Evolutionary conservation across 2,329 filamentous ascomycete species (phyloP), one percentile per base, ranked within the genome.

Genomic region (Penicillium sp.): DNA sequence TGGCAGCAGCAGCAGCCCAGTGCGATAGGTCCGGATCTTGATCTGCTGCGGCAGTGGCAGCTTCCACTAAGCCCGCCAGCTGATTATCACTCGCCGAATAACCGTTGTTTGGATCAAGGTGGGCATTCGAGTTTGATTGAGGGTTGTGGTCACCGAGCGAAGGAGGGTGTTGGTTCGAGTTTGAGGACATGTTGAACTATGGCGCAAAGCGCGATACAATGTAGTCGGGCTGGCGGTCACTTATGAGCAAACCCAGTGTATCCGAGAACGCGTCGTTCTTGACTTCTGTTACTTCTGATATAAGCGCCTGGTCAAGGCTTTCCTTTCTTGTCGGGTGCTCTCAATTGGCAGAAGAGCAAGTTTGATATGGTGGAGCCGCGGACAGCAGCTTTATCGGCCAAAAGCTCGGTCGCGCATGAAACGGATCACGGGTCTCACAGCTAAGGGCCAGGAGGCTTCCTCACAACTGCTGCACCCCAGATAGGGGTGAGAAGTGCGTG

Each of bases 1-100:
- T 77, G 73, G 58, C 80, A 74, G 68, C 78, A 72, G 33, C 68
- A 66, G 66, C 78, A 65, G 65, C 73, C 80, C 69, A 72, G 54
- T 74, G 67, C 23, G 69, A 70, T 9, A 73, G 67, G 55, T 74
- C 69, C 22, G 74, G 69, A 18, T 69, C 71, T 41, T 74, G 69
- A 18, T 69, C 71, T 33, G 76, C 76, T 29, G 76, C 75, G 2
- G 76, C 77, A 2, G 76, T 78, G 2, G 77, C 77, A 27, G 76
- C 77, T 60, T 79, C 73, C 6, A 79, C 75, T 31, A 79, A 59
- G 4, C 76, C 77, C 4, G 77, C 77, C 14, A 79, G 67, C 51
- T 79, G 77, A 47, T 74, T 75, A 47, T 78, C 75, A 37, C 66
- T 74, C 1, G 72, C 67, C 14, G 69, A 63, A 59, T 75, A 75